Evolutionary conservation across 2,329 filamentous ascomycete genomes (phyloP), one percentile per base, ranked within the genome.

Genomic region (Xylaria sp.): DNA sequence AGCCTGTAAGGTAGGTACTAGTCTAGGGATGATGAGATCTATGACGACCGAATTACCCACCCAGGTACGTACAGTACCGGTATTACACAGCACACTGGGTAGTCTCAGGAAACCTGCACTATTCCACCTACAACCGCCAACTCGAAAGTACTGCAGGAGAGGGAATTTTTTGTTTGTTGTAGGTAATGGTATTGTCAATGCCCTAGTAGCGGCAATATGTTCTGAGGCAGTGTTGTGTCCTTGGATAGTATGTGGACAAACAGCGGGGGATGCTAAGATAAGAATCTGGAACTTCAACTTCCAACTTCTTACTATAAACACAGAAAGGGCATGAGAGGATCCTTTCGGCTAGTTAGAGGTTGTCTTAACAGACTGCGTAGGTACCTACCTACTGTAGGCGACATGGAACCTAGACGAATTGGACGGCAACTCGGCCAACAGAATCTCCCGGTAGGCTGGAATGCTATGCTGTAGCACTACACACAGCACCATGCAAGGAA

Each of bases 21-120:
- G 3, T 25, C 59, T 72, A 67, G 71, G 62, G 69, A 44, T 31
- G 27, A 25, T 27, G 45, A 67, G 50, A 61, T 36, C 69, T 31
- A 66, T 68, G 59, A 66, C 54, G 63, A 63, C 50, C 9, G 50
- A 60, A 66, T 63, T 68, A 61, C 49, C 49, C 20, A 20, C 2
- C 29, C 9, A 49, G 45, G 25, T 51, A n/a, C 4, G 22, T 11
- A 49, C 15, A 15, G 5, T n/a, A 45, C 4, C 9, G 15, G 9
- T 45, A 20, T 5, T 29, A 31, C 11, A 2, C 10, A 39, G 15
- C 3, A 17, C 25, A 29, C 27, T 33, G 15, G 17, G 27, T 29
- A 55, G 38, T 20, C 53, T 53, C 11, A 38, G 31, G 20, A 9
- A 13, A 9, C 20, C 53, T 15, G 33, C n/a, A 33, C 27, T 33